These are phyloP conservation scores for Podila verticillata DNA, from an alignment of 192 early-diverging fungal genomes.

Conservation along the genomic window DNA sequence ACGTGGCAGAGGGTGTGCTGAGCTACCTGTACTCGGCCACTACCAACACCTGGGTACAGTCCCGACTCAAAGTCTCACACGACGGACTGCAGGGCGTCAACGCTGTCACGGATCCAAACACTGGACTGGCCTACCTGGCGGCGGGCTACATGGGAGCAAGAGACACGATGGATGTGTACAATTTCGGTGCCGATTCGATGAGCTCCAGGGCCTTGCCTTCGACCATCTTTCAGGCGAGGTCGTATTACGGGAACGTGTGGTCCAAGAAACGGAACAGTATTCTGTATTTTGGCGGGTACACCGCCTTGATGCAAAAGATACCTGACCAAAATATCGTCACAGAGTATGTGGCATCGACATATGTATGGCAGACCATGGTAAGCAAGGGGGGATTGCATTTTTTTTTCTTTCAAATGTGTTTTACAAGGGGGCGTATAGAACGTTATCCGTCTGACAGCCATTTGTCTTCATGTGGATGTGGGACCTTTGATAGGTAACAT, in stretches of 20 bases:
- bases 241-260: not conserved
- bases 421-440: no score
- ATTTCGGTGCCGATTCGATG: conserved; percentile 3
- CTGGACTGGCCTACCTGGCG: conserved; percentile 23
- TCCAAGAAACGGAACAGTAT: not conserved
- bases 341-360: not conserved
- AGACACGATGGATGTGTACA: conserved; percentile 13
- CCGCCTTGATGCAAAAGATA: not conserved
- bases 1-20: not conserved
- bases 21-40: not conserved
- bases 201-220: not conserved
- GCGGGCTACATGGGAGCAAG: conserved; percentile 8
- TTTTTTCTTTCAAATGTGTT: no score
- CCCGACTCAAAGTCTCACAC: not conserved
- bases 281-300: conserved; percentile 6
- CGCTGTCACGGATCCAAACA: conserved; percentile 22
- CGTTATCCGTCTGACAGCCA: no score
- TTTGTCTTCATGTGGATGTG: no score
- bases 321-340: not conserved
- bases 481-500: not conserved
- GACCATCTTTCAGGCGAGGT: not conserved
- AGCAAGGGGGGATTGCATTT: not conserved
- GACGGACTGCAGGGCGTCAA: conserved; percentile 8
- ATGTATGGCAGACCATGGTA: not conserved
- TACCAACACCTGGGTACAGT: not conserved